These are phyloP conservation scores for Trametes villosa DNA, from an alignment of 768 basidiomycete genomes.

Conservation along the genomic window DNA sequence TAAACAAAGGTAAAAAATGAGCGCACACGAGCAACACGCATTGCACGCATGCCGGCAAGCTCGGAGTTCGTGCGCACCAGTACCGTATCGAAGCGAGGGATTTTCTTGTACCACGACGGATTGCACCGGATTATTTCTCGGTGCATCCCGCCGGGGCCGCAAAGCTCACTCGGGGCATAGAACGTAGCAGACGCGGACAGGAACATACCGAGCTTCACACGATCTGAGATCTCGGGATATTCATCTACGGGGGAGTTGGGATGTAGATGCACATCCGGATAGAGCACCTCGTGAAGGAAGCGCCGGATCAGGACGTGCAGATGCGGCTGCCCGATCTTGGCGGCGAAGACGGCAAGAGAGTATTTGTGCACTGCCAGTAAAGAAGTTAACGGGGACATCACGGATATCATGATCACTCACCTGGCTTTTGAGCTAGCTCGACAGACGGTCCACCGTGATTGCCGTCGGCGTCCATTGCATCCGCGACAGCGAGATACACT, in stretches of 20 bases:
- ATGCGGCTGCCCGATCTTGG: background rate
- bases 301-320: background rate
- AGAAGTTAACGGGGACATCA: background rate
- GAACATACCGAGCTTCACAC: background rate
- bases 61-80: background rate
- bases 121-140: conserved; percentile 2
- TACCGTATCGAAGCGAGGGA: background rate
- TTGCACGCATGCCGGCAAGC: background rate
- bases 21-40: background rate
- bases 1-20: background rate
- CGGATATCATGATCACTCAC: background rate
- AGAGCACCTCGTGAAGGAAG: background rate
- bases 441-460: background rate
- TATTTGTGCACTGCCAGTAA: background rate
- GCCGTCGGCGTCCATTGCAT: background rate
- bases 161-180: conserved; percentile 3
- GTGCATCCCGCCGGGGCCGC: conserved; percentile 1
- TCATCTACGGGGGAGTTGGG: background rate
- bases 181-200: background rate
- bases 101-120: background rate
- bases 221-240: background rate
- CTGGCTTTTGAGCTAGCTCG: background rate
- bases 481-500: background rate
- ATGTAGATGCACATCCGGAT: background rate
- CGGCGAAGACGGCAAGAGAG: background rate